phyloP scores from a whole-genome alignment of 805 yeast genomes.

The Saccharomycopsis sp. region DNA sequence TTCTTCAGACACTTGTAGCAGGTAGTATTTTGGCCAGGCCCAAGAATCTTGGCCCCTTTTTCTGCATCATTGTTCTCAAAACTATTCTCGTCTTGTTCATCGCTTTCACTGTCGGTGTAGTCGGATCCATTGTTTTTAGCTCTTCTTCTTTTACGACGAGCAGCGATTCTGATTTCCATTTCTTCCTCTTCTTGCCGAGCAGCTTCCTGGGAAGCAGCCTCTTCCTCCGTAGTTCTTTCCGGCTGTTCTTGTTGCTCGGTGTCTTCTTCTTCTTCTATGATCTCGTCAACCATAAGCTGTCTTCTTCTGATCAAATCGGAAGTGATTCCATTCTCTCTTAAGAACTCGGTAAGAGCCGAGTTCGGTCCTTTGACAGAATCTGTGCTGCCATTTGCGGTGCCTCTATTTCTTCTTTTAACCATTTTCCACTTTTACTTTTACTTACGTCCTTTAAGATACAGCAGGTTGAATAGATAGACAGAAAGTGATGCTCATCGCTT shows the following conservation, averaged over 20 bases:
- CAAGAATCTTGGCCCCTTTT: slow-evolving; percentile 63
- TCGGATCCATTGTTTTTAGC: slow-evolving; percentile 28
- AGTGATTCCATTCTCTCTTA: slow-evolving; percentile 82
- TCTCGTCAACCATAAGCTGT: slow-evolving; percentile 31
- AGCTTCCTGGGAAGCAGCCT: slow-evolving; percentile 5
- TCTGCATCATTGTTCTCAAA: slow-evolving; percentile 37
- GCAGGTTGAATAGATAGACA: too few species aligned
- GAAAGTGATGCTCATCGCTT: neutral
- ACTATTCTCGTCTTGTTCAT: slow-evolving; percentile 31
- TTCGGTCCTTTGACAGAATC: slow-evolving; percentile 48
- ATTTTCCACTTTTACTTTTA: too few species aligned
- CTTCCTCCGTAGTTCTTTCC: slow-evolving; percentile 18
- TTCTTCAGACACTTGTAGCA: slow-evolving; percentile 47
- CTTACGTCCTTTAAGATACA: too few species aligned
- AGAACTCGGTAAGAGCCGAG: slow-evolving; percentile 84
- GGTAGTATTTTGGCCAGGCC: slow-evolving; percentile 50
- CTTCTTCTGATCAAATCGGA: slow-evolving; percentile 66
- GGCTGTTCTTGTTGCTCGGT: slow-evolving; percentile 9
- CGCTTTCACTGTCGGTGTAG: slow-evolving; percentile 32
- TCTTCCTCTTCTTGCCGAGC: slow-evolving; percentile 23
- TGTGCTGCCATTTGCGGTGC: slow-evolving; percentile 17
- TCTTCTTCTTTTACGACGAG: slow-evolving; percentile 37
- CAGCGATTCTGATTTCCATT: slow-evolving; percentile 33
- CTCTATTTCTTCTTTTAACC: slow-evolving; percentile 6
- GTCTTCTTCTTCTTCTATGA: slow-evolving; percentile 23